Base-by-base conservation (phyloP, 805 yeast species). In the Ogataea allantospora region DNA sequence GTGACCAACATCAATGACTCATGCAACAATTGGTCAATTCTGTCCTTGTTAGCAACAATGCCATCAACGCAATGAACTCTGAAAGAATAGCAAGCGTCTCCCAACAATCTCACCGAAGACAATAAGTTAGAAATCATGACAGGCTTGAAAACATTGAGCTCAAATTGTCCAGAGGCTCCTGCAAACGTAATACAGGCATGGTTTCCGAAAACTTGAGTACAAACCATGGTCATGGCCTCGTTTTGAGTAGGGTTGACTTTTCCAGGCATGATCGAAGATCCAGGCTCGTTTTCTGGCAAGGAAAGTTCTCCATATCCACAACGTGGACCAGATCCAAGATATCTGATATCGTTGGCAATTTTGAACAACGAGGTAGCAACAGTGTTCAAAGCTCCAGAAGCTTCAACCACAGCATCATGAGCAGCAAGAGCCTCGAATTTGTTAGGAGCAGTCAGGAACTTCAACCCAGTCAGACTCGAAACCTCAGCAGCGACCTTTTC, bases 241-340 rank as follows among this genome's bases (percentile, higher is more conserved):
- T 89, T 89, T 74, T 93, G 99, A 40, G 99, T 93, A 51, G 99
- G 99, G 77, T 93, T 93, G 48, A 93, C 97, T 73, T 93, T 93
- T 63, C 99, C 99, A 36, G 99, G 99, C 99, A 93, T 93, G 67
- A 93, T 93, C 19, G 97, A 88, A 43, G 97, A 88, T 60, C 99
- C 99, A 41, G 99, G 99, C 73, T 93, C 99, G 68, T 93, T 93
- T 73, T 91, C 98, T 48, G 99, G 99, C 54, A 93, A 73, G 18
- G 88, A 62, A 53, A 93, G 78, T 70, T 93, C 99, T 40, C 97
- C 97, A 70, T 93, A 93, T 48, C 99, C 99, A 70, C 99, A 93
- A 73, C 99, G 84, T 62, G 99, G 99, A 58, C 99, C 99, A 31
- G 96, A 87, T 49, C 98, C 99, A 55, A 93, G 79, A 77, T 93